Evolutionary conservation across 108 stramenopile species (phyloP).

Genomic region (Pinguiococcus pyrenoidosus): DNA sequence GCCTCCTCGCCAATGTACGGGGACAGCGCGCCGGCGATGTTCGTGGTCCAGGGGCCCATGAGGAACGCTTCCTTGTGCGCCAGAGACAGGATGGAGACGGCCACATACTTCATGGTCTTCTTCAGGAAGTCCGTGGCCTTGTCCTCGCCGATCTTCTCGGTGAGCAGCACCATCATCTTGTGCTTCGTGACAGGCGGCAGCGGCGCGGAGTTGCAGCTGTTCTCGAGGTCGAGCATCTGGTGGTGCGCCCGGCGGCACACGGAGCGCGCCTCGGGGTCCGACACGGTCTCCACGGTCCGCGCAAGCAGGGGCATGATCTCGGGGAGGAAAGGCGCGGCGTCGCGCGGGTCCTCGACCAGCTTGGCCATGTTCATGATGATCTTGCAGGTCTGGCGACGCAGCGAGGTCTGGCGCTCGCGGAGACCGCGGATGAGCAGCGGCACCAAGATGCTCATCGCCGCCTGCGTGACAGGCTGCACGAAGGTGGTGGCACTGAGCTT

Average conservation of each 20-base stretch:
- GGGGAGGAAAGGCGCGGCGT: conserved; percentile 82
- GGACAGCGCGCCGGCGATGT: conserved; percentile 12
- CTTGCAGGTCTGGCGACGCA: conserved; percentile 77
- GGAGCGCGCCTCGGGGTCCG: conserved; percentile 91
- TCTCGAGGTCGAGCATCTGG: conserved; percentile 19
- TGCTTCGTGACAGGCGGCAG: background rate
- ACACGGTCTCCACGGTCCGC: conserved; percentile 75
- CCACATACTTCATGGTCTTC: conserved; percentile 3
- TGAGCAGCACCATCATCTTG: background rate
- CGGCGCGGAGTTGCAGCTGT: conserved; percentile 5
- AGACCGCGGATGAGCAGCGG: conserved; percentile 80
- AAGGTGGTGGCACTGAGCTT: conserved; percentile 88
- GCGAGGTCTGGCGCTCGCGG: conserved; percentile 71
- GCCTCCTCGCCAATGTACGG: background rate
- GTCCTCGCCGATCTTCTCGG: background rate
- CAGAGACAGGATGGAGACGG: too few species aligned
- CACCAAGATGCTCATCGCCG: conserved; percentile 79
- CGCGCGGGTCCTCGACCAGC: conserved; percentile 77
- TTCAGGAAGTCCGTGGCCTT: background rate
- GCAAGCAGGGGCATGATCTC: conserved; percentile 83
- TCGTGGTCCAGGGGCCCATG: too few species aligned
- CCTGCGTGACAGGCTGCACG: conserved; percentile 49
- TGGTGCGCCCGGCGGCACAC: conserved; percentile 45
- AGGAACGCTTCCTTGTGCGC: conserved; percentile 11
- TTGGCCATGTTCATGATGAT: conserved; percentile 93